Base-by-base conservation (phyloP, 305 asterid species). In the Rubia peregrina region DNA sequence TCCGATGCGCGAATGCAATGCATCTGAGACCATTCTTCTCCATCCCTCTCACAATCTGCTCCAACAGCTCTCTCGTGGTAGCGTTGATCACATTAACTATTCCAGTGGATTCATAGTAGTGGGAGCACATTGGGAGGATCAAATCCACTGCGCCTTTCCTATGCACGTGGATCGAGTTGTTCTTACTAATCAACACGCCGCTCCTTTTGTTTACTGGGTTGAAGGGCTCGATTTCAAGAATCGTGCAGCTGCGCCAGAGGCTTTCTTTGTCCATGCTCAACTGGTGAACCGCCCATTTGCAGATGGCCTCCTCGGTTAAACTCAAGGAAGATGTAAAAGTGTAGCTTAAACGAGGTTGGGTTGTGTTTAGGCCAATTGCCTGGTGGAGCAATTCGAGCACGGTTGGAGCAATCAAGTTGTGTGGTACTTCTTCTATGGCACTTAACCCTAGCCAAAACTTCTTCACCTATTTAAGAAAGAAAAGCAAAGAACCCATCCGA, bases 131-230 rank as follows among this genome's bases (percentile, higher is more conserved):
- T 5, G 71, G 59, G 7, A 81, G 43, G 14, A 81, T 61, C 30
- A 55, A 61, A 24, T 75, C 85, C 0, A 78, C 76, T 17, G 71
- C 79, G 14, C 82, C 85, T 65, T 77, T 81, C 76, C 83, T 65
- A 17, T 75, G 82, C 10, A 61, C 80, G 57, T 78, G 76, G 57
- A 66, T 9, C 2, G 70, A 64, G 55, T 68, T 17, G 40, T 74
- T 68, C 16, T 56, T 73, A 53, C 71, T 73, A 6, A 68, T 72
- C 71, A 73, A 63, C 19, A 78, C 64, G 4, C 84, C 82, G 14
- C 75, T 78, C 55, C 71, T 57, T 61, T 55, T 78, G 57, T 70
- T 78, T 6, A 44, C 49, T 6, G 78, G 65, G 42, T 70, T 74
- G 70, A 73, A 81, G 48, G 71, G 71, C 43, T 78, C 80, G 2